Base-by-base conservation (phyloP, 768 basidiomycete genomes). In the Suillus brevipes region DNA sequence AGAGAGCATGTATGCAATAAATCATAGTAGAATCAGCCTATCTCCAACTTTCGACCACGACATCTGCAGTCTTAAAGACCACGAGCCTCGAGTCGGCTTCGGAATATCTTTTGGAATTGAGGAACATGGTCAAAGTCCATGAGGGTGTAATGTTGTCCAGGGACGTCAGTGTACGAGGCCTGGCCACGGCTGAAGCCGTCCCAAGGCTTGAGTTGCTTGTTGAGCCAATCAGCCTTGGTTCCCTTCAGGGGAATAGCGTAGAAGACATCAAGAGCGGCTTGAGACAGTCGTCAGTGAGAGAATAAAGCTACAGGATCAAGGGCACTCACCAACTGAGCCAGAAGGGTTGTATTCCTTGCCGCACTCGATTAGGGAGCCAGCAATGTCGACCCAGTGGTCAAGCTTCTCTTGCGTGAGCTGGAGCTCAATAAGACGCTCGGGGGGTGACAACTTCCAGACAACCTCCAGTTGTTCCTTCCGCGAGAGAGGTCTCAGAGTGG, bases 361-460 rank as follows among this genome's bases (percentile, higher is more conserved):
- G 18, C 71, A 70, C 23, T 71, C 70, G 49, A 66, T 68, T 5
- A 72, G 65, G 14, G 71, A 72, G 8, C 69, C 60, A 42, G 67
- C 67, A 13, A 73, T 66, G 52, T 68, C 61, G 7, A 72, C 69
- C 72, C 71, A 72, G 47, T 71, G 71, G 40, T 65, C 64, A 45
- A 72, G 69, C 47, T 67, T 72, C 59, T 68, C 69, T 14, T 60
- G 69, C 0, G 73, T 68, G 36, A 73, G 63, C 52, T 73, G 68
- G 7, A 73, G 62, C 64, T 73, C 72, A 12, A 64, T 64, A 1
- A 72, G 63, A 43, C 71, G 71, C 2, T 66, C 65, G 0, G 69
- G 69, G 31, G 72, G 66, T 36, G 72, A 65, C 42, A 65, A 10
- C 6, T 67, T 60, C 69, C 71, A 72, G 1, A 73, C 63, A 7